Evolutionary conservation across 345 rosid species (phyloP).

Genomic region (Nephelium lappaceum): DNA sequence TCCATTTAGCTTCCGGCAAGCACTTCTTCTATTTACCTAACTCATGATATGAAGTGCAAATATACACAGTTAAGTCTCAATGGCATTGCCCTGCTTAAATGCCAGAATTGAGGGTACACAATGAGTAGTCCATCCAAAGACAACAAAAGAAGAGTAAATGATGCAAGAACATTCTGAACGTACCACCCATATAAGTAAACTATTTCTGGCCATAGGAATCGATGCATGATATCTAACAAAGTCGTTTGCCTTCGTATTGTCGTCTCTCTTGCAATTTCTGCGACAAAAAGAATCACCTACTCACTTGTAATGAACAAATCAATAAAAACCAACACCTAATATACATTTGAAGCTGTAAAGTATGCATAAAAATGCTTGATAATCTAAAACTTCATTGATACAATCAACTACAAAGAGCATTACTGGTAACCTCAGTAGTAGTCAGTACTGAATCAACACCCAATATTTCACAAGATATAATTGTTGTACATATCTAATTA

Average conservation of each 20-base stretch:
- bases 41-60: background rate
- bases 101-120: background rate
- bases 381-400: background rate
- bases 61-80: background rate
- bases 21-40: too few species aligned
- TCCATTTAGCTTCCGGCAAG: background rate
- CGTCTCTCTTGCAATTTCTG: slow-evolving; percentile 58
- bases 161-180: slow-evolving; percentile 21
- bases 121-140: background rate
- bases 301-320: slow-evolving; percentile 5
- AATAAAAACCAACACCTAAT: slow-evolving; percentile 4
- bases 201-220: slow-evolving; percentile 56
- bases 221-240: slow-evolving; percentile 72
- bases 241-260: slow-evolving; percentile 74
- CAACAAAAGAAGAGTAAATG: background rate
- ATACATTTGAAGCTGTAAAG: background rate
- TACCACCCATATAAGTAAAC: slow-evolving; percentile 88
- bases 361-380: background rate
- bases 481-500: background rate
- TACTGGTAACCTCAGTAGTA: background rate
- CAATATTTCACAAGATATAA: background rate
- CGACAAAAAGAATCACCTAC: slow-evolving; percentile 22
- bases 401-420: background rate
- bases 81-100: background rate
- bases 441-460: background rate